These are phyloP conservation scores for Gossypium herbaceum DNA, from an alignment of 345 rosid genomes.

Conservation along the genomic window DNA sequence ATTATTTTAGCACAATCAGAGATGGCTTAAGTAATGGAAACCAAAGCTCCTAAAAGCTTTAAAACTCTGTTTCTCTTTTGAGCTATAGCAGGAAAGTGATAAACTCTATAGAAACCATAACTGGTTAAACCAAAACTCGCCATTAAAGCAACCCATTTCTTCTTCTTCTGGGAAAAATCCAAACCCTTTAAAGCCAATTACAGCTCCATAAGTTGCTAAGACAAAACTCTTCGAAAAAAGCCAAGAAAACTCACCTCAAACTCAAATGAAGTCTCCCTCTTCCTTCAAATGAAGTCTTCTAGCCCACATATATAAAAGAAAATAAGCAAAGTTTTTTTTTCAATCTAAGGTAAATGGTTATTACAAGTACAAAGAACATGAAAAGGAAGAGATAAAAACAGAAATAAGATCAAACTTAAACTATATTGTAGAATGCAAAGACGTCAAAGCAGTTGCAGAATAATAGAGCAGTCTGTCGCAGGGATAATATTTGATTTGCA, in stretches of 20 bases:
- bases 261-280: neutral
- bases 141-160: slow-evolving; percentile 45
- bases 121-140: slow-evolving; percentile 38
- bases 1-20: slow-evolving; percentile 57
- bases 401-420: slow-evolving; percentile 2
- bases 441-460: slow-evolving; percentile 28
- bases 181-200: slow-evolving; percentile 42
- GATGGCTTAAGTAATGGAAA: slow-evolving; percentile 53
- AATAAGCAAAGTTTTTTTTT: neutral
- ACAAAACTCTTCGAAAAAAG: neutral
- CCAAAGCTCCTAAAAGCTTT: slow-evolving; percentile 46
- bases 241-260: slow-evolving; percentile 2
- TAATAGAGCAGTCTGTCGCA: too few species aligned
- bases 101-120: slow-evolving; percentile 59
- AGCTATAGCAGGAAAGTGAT: slow-evolving; percentile 48
- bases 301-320: neutral
- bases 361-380: neutral
- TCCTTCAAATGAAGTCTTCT: neutral
- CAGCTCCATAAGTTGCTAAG: slow-evolving; percentile 42
- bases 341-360: neutral
- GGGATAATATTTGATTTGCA: too few species aligned
- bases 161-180: slow-evolving; percentile 42
- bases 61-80: slow-evolving; percentile 44
- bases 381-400: neutral
- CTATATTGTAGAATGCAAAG: neutral